phyloP scores from a whole-genome alignment of 2,329 filamentous ascomycete species.

The Aspergillus flavus region DNA sequence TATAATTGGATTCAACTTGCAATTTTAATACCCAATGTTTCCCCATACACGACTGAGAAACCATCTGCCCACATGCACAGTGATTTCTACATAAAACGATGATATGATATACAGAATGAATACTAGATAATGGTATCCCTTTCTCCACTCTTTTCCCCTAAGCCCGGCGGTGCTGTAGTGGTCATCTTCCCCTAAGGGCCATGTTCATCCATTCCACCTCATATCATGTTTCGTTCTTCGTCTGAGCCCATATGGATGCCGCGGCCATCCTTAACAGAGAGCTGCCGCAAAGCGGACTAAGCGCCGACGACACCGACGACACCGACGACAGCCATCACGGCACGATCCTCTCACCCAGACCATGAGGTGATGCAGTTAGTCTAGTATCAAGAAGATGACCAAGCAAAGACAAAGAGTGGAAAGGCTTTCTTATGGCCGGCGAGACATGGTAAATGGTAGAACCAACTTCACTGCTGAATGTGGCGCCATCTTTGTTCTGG shows the following conservation, averaged over 20 bases:
- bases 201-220: not conserved
- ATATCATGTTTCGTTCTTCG: not conserved
- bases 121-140: not conserved
- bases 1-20: conserved; percentile 10
- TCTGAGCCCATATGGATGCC: not conserved
- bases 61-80: not conserved
- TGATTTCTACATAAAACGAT: not conserved
- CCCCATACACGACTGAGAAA: not conserved
- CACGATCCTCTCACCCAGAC: not conserved
- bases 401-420: too few species aligned
- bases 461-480: not conserved
- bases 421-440: not conserved
- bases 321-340: not conserved
- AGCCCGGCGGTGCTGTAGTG: not conserved
- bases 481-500: not conserved
- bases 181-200: not conserved
- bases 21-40: conserved; percentile 14
- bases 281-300: not conserved
- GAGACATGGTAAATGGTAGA: not conserved
- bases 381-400: not conserved
- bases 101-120: not conserved
- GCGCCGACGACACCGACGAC: not conserved
- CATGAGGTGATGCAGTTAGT: not conserved
- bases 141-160: not conserved
- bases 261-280: not conserved